These are phyloP conservation scores for Citrus cavaleriei DNA, from an alignment of 345 rosid genomes.

Conservation along the genomic window DNA sequence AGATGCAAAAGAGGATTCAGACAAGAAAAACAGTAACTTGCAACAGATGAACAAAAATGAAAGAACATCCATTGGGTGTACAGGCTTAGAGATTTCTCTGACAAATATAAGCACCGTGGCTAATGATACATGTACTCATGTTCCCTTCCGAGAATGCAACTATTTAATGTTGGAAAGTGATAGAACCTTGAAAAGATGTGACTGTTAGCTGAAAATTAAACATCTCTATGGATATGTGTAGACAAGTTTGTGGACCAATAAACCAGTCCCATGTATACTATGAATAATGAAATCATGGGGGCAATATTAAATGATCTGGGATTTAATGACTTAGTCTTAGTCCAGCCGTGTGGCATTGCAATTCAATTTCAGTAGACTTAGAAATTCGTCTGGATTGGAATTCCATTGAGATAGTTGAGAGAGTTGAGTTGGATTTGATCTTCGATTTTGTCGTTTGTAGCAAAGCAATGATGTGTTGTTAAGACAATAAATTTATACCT, in stretches of 20 bases:
- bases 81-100: not conserved
- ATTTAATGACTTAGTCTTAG: not conserved
- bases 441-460: not conserved
- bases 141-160: not conserved
- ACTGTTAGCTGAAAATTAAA: not conserved
- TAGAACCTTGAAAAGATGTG: not conserved
- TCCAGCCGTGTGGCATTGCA: not conserved
- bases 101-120: too few species aligned
- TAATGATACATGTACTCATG: not conserved
- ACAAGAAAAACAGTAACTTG: not conserved
- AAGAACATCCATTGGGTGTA: not conserved
- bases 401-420: not conserved
- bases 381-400: not conserved
- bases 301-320: not conserved
- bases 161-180: not conserved
- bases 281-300: not conserved
- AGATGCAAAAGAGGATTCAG: not conserved
- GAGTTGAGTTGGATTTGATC: not conserved
- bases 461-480: not conserved
- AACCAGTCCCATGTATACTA: not conserved
- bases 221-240: not conserved
- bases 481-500: not conserved
- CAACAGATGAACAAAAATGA: not conserved
- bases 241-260: not conserved
- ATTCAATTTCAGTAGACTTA: not conserved